These are phyloP conservation scores for Epichloe baconii DNA, from an alignment of 2,329 filamentous ascomycete genomes.

Conservation along the genomic window DNA sequence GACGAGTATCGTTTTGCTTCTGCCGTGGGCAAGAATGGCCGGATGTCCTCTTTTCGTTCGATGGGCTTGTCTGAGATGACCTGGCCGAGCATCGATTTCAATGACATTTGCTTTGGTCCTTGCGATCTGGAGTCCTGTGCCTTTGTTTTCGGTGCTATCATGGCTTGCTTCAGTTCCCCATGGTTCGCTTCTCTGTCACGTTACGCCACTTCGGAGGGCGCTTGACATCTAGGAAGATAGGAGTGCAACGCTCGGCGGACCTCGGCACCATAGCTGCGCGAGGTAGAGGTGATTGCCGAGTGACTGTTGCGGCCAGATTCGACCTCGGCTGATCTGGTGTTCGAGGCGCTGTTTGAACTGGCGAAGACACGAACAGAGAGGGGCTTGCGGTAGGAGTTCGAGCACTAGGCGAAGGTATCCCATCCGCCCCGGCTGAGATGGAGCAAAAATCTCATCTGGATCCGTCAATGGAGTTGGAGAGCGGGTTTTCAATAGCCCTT, in stretches of 20 bases:
- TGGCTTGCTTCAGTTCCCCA: constrained; percentile 6
- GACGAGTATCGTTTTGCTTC: neutral
- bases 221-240: constrained; percentile 3
- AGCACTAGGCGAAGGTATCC: neutral
- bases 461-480: neutral
- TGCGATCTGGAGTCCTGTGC: neutral
- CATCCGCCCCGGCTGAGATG: neutral
- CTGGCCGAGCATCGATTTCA: neutral
- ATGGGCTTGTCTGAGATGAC: neutral
- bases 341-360: neutral
- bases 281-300: neutral
- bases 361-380: constrained; percentile 1
- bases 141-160: constrained; percentile 2
- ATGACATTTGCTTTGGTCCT: neutral
- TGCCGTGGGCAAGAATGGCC: neutral
- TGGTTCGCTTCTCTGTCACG: constrained; percentile 3
- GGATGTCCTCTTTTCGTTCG: neutral
- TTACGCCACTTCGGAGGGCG: neutral
- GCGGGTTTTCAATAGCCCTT: neutral
- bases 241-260: constrained; percentile 5
- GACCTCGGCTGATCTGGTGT: constrained; percentile 1
- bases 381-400: neutral
- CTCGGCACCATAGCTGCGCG: constrained; percentile 4
- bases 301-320: neutral
- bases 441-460: neutral